Evolutionary conservation across 441 rosid genomes (phyloP), one percentile per base, ranked within the genome.

Genomic region (Euphorbia celastroides): DNA sequence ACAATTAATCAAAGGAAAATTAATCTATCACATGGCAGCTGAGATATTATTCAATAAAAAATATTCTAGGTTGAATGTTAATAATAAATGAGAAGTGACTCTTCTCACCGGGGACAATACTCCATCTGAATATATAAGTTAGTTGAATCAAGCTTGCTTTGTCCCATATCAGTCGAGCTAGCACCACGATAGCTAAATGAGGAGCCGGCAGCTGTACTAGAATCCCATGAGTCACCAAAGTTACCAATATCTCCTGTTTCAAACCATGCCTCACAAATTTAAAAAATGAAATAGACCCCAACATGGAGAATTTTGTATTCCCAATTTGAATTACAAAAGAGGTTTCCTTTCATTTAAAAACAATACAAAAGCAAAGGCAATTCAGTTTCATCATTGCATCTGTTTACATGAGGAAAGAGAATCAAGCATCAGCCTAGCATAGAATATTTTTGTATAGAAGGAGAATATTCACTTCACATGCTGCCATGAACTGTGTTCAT

Each of bases 121-220:
- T 94, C 99, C 99, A 94, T 94, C 77, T 94, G 99, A 79, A 94
- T 94, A 75, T 92, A 94, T 28, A 94, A 80, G 82, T 85, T 89
- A 14, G 96, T 88, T 23, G 96, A 87, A 64, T 87, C 99, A 71
- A 86, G 76, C 68, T 84, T 84, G 78, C 74, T 79, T 41, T 79
- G 89, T 76, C 83, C 93, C 72, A 74, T 69, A 80, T 84, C 96
- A 57, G 78, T 76, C 23, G 85, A 81, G 76, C 75, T 83, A 51
- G 84, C 82, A 65, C 86, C 91, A 41, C 64, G 75, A 64, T 71
- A 71, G 74, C 92, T 82, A 74, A 86, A 77, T 26, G 83, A 69
- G 70, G 91, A 83, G 80, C 93, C 89, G 66, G 88, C 83, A 17
- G 87, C 87, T 76, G 91, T 89, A 67, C 76, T 78, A 70, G 97